Evolutionary conservation across 805 yeast species (phyloP), one percentile per base, ranked within the genome.

Genomic region (Zygoascus ofunaensis): DNA sequence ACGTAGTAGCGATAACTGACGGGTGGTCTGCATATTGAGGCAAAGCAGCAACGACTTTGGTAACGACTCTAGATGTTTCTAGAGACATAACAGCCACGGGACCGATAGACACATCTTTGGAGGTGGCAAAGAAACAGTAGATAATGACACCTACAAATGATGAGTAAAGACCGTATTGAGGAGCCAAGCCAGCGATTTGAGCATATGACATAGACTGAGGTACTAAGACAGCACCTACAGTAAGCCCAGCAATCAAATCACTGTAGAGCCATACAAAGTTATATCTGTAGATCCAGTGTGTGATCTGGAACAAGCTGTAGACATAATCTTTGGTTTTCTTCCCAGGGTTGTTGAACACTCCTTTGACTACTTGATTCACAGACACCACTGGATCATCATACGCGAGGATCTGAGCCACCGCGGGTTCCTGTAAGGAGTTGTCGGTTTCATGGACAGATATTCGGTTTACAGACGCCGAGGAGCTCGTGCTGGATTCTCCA

Each of bases 171-270:
- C 97, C 97, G 55, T 80, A 89, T 61, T 87, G 82, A 4, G 95
- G 78, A 4, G 79, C 70, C 49, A 89, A 72, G 4, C 83, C 79
- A 4, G 97, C 97, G 49, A 89, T 67, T 58, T 76, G 79, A 5
- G 97, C 97, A 60, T 89, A 89, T 0, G 96, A 87, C 97, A 89
- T 89, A 3, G 92, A 80, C 64, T 89, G 97, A 3, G 97, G 97
- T 24, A 89, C 95, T 52, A 87, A 72, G 17, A 89, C 96, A 49
- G 84, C 79, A 37, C 97, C 97, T 18, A 89, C 95, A 1, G 97
- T 86, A 48, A 89, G 72, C 60, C 97, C 97, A 2, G 97, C 95
- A 45, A 87, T 79, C 50, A 89, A 62, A 63, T 89, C 97, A 24
- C 86, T 76, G 46, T 77, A 76, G 14, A 81, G 65, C 97, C 97